Evolutionary conservation across 352 stramenopile species (phyloP).

Genomic region (Phytophthora fragariae): DNA sequence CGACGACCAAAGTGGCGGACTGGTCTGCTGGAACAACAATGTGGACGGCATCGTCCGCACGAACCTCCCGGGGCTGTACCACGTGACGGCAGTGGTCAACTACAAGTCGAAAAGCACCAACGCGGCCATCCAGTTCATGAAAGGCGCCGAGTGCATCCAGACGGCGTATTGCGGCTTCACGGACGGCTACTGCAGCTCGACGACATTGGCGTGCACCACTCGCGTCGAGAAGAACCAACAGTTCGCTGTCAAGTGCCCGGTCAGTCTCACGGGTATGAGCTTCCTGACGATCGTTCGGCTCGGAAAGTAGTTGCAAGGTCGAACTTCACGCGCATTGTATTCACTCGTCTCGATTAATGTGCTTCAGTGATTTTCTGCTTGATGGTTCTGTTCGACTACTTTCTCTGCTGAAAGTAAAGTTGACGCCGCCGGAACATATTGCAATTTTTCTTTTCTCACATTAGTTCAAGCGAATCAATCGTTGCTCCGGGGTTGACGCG

Average conservation of each 20-base stretch:
- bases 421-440: too few relatives aligned
- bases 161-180: background rate
- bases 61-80: slow-evolving; percentile 5
- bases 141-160: slow-evolving; percentile 19
- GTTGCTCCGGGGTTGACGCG: background rate
- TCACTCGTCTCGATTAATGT: too few relatives aligned
- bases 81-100: slow-evolving; percentile 21
- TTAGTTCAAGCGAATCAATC: background rate
- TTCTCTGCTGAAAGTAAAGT: too few relatives aligned
- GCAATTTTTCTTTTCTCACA: too few relatives aligned
- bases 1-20: slow-evolving; percentile 1
- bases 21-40: slow-evolving; percentile 11
- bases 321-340: too few relatives aligned
- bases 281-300: background rate
- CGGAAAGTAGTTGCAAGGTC: background rate
- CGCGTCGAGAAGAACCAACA: background rate
- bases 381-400: too few relatives aligned
- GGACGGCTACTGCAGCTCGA: background rate
- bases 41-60: background rate
- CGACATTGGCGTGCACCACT: background rate
- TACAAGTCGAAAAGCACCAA: background rate
- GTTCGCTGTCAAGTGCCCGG: background rate
- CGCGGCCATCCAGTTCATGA: slow-evolving; percentile 15
- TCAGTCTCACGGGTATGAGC: background rate
- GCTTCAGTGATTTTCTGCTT: too few relatives aligned